Base-by-base conservation (phyloP, 75 land plant genomes). In the Pinus albicaulis region DNA sequence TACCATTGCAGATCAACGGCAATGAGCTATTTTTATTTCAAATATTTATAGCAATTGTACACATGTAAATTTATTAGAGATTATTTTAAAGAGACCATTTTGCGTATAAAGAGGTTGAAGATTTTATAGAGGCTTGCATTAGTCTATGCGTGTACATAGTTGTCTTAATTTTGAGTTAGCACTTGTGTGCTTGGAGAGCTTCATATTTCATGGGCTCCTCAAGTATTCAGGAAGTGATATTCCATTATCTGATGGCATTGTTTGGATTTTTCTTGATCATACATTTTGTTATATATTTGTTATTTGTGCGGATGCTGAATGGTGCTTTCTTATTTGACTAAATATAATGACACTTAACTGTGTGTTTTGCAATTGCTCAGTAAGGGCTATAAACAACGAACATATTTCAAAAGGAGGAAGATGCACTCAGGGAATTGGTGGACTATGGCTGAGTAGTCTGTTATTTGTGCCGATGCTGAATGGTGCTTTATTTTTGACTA, bases 41-140 rank as follows among this genome's bases (percentile, higher is more conserved):
- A 68, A 68, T 68, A 68, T 38, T 48, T 38, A 38, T 66, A 41
- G 41, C 52, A 41, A 68, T 41, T 68, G 52, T 68, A 68, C 71
- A 68, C 44, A 68, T 68, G 71, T 68, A 68, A 41, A 68, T 68
- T 68, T 68, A 68, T 11, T 68, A 68, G 71, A 38, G 38, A 7
- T 22, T 41, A 68, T 68, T 68, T 19, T 20, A 68, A 22, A 41
- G 71, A 41, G 53, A 48, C 53, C 53, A 48, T 10, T 48, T 48
- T 48, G 48, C 52, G 41, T 68, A 41, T 44, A 38, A n/a, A 68
- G 41, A 52, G 48, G 22, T n/a, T 68, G 44, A 41, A 68, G 71
- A n/a, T n/a, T n/a, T 41, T 68, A 41, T 68, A 44, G 71, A 68
- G 71, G 23, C 52, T 38, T 68, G 8, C 41, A 36, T 68, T 41